Percentiles rank a stretch among this genome's conserved stretches.
Evolutionary conservation across 148 eudicot genomes (phyloP).

Genomic region (Nepenthes mirabilis): DNA sequence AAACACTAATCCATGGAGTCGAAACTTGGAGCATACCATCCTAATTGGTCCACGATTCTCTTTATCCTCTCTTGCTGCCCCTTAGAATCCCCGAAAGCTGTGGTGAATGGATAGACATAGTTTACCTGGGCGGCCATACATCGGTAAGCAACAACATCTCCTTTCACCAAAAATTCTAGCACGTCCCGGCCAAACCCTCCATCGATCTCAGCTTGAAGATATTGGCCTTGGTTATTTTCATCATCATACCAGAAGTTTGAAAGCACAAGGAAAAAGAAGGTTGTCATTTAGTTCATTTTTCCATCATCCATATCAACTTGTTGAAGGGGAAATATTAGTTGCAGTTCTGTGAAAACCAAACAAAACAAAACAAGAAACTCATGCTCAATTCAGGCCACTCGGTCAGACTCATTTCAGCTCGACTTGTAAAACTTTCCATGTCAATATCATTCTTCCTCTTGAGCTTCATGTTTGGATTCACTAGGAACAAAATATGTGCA

Average conservation of each 20-base stretch:
- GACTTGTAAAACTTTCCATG: too few species aligned
- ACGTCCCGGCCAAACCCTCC: constrained; percentile 90
- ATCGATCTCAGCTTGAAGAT: constrained; percentile 80
- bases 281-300: not conserved
- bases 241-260: constrained; percentile 2
- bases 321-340: too few species aligned
- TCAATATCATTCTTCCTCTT: too few species aligned
- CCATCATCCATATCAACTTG: not conserved
- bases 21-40: constrained; percentile 85
- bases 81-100: constrained; percentile 94
- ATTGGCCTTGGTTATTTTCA: constrained; percentile 37
- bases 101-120: constrained; percentile 85
- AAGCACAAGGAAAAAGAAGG: not conserved
- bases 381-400: too few species aligned
- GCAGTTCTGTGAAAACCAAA: too few species aligned
- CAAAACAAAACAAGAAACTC: too few species aligned
- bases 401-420: too few species aligned
- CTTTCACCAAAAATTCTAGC: constrained; percentile 72
- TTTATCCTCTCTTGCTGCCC: constrained; percentile 86
- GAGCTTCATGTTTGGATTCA: too few species aligned
- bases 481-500: too few species aligned
- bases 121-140: constrained; percentile 91
- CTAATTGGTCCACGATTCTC: constrained; percentile 56
- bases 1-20: constrained; percentile 47
- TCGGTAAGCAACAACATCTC: constrained; percentile 74